Base-by-base conservation (phyloP, 1,139 yeast genomes). In the Zygoascus meyerae region DNA sequence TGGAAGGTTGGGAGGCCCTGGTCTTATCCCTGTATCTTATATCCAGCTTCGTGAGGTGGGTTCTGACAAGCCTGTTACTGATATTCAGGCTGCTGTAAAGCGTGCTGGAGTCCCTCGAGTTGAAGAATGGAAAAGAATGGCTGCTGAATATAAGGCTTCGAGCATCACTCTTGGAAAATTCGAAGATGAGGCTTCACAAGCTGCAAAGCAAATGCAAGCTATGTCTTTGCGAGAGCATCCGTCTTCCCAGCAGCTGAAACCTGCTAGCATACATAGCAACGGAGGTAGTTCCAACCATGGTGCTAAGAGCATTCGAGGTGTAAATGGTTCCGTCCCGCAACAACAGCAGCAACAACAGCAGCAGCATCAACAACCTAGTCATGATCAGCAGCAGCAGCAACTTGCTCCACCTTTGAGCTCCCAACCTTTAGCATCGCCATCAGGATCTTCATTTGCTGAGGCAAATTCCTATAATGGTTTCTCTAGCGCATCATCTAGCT, bases 1-100 rank as follows among this genome's bases (percentile, higher is more conserved):
- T 46, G 95, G 94, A 52, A 73, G 97, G 46, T 72, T 92, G 44
- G 98, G 98, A 12, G 98, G 97, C 0, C 97, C 97, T 0, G 98
- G 98, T 1, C 73, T 92, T 48, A 95, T 92, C 10, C 98, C 98
- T 0, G 94, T 86, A 3, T 79, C 87, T 26, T 92, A 86, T 62
- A 95, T 92, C 30, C 86, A 86, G 60, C 78, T 92, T 41, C 79
- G 92, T 37, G 95, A 92, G 63, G 75, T 89, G 50, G 72, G 81
- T 33, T 72, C 86, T 1, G 83, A 82, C 26, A 64, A 70, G 57
- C 71, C 83, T 1, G 64, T 71, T 11, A 62, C 61, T 4, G 74
- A 75, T 46, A 72, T 78, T 26, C 70, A 69, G 42, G 79, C 70
- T 43, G 81, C 79, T 33, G 79, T 90, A 37, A 70, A 74, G 46